Base-by-base conservation (phyloP, 768 basidiomycete genomes). In the Suillus discolor region DNA sequence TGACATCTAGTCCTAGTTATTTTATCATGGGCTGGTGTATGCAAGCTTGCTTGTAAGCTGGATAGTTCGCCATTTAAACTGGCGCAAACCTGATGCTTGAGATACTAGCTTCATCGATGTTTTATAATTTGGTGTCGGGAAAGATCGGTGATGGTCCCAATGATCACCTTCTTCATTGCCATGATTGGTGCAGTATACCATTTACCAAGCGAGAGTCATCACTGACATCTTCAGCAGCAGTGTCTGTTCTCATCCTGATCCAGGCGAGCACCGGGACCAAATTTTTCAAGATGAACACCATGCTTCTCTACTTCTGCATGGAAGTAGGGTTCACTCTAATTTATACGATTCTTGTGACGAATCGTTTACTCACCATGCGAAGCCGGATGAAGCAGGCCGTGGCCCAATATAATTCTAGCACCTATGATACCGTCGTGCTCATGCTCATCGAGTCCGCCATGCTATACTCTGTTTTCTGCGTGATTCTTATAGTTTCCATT, bases 361-460 rank as follows among this genome's bases (percentile, higher is more conserved):
- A 61, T 2, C 78, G 78, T n/a, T 71, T 82, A 5, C 66, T 73
- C 18, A 12, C 62, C 20, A 34, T 70, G 36, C 74, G 77, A 25
- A 47, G 34, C 15, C 67, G 61, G 28, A 68, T 73, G 45, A 38
- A 36, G 41, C 59, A 42, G 28, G 25, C 18, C 18, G 28, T 60
- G 25, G 25, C 11, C 6, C 25, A 20, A 7, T 60, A 70, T n/a
- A 34, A 55, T 54, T 63, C 67, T 5, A 51, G 20, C 20, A 55
- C 65, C 23, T 79, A 78, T 62, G 67, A 74, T 20, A 68, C 64
- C 6, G 71, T 78, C 0, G 60, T 69, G 1, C 64, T 71, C 25
- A 79, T 81, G 73, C 61, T 80, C 25, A 66, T 82, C 65, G 80
- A 82, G 62, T 78, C 76, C 18, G 78, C 80, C 4, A 68, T 72